phyloP scores from a whole-genome alignment of 139 green algal genomes.

The Chloropicon primus region DNA sequence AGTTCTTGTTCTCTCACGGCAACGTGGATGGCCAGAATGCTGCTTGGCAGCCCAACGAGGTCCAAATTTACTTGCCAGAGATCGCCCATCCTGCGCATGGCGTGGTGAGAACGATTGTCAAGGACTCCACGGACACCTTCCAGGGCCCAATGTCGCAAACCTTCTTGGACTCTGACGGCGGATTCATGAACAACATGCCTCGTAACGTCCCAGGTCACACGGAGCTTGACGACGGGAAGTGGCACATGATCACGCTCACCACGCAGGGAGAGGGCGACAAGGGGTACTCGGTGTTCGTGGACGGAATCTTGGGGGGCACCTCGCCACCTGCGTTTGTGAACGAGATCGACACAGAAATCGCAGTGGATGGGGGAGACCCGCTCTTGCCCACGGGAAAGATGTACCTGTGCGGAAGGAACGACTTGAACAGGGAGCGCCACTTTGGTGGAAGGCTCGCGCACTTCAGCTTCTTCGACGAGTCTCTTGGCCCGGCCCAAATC shows the following conservation, averaged over 20 bases:
- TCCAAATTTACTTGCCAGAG: slow-evolving; percentile 33
- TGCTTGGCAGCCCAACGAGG: slow-evolving; percentile 14
- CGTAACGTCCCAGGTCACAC: slow-evolving; percentile 4
- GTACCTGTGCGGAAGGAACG: slow-evolving; percentile 23
- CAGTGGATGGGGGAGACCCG: slow-evolving; percentile 23
- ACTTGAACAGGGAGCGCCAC: slow-evolving; percentile 5
- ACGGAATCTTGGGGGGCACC: slow-evolving; percentile 18
- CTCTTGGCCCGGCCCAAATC: slow-evolving; percentile 6
- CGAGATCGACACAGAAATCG: not conserved
- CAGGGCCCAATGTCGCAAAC: not conserved
- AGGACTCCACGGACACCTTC: slow-evolving; percentile 13
- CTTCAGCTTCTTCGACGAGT: slow-evolving; percentile 11
- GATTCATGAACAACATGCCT: not conserved
- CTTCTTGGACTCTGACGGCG: slow-evolving; percentile 30
- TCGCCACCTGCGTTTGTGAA: not conserved
- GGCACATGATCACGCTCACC: slow-evolving; percentile 55
- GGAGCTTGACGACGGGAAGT: slow-evolving; percentile 34
- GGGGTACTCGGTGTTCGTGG: slow-evolving; percentile 35
- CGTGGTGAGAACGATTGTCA: slow-evolving; percentile 26
- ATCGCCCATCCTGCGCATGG: slow-evolving; percentile 20
- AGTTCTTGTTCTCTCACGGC: slow-evolving; percentile 21
- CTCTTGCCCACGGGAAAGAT: slow-evolving; percentile 15
- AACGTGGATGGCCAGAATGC: not conserved
- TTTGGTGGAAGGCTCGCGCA: slow-evolving; percentile 15
- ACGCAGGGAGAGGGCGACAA: slow-evolving; percentile 17